These are phyloP conservation scores for Penicillium argentinense DNA, from an alignment of 495 filamentous ascomycete genomes.

Conservation along the genomic window DNA sequence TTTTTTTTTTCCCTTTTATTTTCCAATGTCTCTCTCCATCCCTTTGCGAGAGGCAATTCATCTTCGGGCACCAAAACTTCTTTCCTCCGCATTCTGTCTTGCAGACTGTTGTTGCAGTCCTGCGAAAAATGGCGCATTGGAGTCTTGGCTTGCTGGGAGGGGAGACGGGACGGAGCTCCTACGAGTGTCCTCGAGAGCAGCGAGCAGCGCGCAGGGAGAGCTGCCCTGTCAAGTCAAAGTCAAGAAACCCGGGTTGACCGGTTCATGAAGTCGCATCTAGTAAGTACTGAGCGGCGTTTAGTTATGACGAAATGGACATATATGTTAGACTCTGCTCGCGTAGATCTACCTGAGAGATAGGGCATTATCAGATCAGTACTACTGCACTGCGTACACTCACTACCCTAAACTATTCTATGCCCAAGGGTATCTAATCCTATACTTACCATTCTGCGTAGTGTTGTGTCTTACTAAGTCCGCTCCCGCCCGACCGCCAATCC, in stretches of 20 bases:
- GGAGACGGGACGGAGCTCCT: conserved; percentile 6
- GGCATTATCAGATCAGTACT: neutral
- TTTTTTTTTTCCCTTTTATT: conserved; percentile 12
- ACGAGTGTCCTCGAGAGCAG: too few relatives aligned
- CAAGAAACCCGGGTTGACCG: conserved; percentile 13
- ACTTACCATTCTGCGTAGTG: neutral
- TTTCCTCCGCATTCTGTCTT: conserved; percentile 12
- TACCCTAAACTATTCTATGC: neutral
- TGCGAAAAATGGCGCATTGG: conserved; percentile 35
- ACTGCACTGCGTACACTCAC: neutral
- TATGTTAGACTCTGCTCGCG: conserved; percentile 25
- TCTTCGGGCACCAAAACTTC: conserved; percentile 2
- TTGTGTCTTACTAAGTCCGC: neutral
- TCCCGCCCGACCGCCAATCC: too few relatives aligned
- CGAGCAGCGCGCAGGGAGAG: conserved; percentile 15
- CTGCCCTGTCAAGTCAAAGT: conserved; percentile 15
- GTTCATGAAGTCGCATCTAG: conserved; percentile 35
- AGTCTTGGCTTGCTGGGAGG: conserved; percentile 31
- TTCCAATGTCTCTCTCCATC: conserved; percentile 15
- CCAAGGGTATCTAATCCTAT: too few relatives aligned
- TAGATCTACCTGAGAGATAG: too few relatives aligned
- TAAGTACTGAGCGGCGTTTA: conserved; percentile 37
- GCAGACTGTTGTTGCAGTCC: conserved; percentile 2
- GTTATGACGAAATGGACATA: conserved; percentile 44
- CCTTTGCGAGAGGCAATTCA: conserved; percentile 12